Percentiles rank a stretch among this genome's conserved stretches.
Conservation (phyloP, 441 rosid genomes). For the Erodium moschatum region DNA sequence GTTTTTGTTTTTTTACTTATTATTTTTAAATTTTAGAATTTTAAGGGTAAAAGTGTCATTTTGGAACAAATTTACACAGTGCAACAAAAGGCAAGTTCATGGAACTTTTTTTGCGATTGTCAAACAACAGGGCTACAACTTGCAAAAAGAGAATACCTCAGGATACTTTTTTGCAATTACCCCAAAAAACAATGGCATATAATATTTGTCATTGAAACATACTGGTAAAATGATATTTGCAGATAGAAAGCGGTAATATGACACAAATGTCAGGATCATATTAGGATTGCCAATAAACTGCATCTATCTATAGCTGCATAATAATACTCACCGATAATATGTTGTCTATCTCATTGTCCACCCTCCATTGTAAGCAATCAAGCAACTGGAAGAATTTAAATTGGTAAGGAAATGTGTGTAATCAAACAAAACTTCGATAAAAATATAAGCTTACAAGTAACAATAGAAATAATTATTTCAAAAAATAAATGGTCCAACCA, state of each 20-base stretch:
- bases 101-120: too few species aligned
- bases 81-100: too few species aligned
- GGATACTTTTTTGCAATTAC: too few species aligned
- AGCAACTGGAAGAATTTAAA: slow-evolving; percentile 40
- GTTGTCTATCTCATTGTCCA: slow-evolving; percentile 46
- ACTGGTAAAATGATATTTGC: too few species aligned
- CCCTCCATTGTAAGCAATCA: slow-evolving; percentile 53
- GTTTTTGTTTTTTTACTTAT: too few species aligned
- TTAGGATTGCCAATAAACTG: not conserved
- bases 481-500: slow-evolving; percentile 33
- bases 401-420: slow-evolving; percentile 19
- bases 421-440: not conserved
- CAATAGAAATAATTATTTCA: not conserved
- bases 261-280: not conserved
- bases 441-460: not conserved
- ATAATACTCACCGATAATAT: slow-evolving; percentile 41
- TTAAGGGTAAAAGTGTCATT: too few species aligned
- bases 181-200: too few species aligned
- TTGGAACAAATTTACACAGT: too few species aligned
- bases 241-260: not conserved
- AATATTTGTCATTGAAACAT: too few species aligned
- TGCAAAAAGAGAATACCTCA: too few species aligned
- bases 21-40: too few species aligned
- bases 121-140: too few species aligned
- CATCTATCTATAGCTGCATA: not conserved